These are phyloP conservation scores for Leucosporidium scottii DNA, from an alignment of 768 basidiomycete species.

Conservation along the genomic window DNA sequence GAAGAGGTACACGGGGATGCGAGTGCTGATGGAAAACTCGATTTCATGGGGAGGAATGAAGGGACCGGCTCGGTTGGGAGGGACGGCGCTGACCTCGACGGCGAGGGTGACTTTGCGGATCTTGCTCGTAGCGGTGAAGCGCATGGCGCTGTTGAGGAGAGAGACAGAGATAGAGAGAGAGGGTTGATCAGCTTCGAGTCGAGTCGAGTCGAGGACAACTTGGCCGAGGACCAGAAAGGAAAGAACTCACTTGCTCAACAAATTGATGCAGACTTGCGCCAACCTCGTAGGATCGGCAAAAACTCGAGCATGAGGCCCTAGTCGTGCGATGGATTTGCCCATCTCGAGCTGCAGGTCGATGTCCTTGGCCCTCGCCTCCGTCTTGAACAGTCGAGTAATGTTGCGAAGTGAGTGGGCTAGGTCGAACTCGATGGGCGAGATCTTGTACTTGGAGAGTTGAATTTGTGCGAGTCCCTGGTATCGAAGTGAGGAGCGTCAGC, in stretches of 20 bases:
- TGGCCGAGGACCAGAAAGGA: not conserved
- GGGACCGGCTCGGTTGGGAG: constrained; percentile 15
- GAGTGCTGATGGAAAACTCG: constrained; percentile 24
- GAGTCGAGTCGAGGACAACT: not conserved
- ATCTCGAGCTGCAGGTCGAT: constrained; percentile 40
- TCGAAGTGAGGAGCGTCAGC: not conserved
- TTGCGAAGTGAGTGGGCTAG: constrained; percentile 39
- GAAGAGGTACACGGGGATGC: constrained; percentile 37
- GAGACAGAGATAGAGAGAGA: constrained; percentile 28
- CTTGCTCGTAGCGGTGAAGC: constrained; percentile 39
- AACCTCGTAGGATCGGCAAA: constrained; percentile 24
- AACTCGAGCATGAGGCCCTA: constrained; percentile 23
- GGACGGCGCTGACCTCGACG: constrained; percentile 38
- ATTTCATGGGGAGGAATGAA: constrained; percentile 38
- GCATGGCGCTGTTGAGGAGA: constrained; percentile 41
- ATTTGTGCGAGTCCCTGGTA: constrained; percentile 34
- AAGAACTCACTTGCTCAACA: too few relatives aligned
- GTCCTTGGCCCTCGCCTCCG: constrained; percentile 39
- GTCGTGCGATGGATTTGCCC: constrained; percentile 38
- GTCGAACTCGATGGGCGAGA: constrained; percentile 40
- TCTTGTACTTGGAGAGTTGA: constrained; percentile 40
- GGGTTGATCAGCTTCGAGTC: constrained; percentile 6
- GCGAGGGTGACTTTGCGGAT: constrained; percentile 33
- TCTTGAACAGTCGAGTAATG: constrained; percentile 41
- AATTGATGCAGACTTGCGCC: not conserved